These are phyloP conservation scores for Cyclotella cryptica DNA, from an alignment of 108 stramenopile genomes.

Conservation along the genomic window DNA sequence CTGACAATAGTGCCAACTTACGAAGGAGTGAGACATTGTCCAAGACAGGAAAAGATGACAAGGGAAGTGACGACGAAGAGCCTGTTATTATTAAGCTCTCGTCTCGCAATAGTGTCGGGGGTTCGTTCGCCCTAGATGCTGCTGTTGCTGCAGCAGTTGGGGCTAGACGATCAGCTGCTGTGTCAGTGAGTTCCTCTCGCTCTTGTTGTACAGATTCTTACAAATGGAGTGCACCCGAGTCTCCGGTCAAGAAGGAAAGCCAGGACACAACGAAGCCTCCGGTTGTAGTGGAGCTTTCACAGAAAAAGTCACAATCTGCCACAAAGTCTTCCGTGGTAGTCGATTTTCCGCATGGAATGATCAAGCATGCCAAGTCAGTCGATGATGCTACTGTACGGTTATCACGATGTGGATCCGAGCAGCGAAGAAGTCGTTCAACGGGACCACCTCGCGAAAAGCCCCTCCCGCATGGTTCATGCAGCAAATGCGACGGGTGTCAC, in stretches of 20 bases:
- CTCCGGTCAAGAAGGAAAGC: background rate
- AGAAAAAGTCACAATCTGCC: background rate
- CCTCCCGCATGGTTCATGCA: background rate
- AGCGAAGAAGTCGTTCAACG: constrained; percentile 6
- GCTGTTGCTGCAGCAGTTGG: constrained; percentile 18
- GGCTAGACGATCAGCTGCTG: background rate
- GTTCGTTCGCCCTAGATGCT: constrained; percentile 12
- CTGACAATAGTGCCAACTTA: background rate
- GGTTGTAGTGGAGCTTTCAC: background rate
- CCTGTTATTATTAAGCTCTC: constrained; percentile 19
- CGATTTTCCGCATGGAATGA: background rate
- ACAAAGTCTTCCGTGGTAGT: background rate
- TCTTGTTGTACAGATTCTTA: background rate
- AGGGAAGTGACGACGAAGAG: background rate
- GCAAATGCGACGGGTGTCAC: constrained; percentile 24
- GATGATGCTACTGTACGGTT: constrained; percentile 1
- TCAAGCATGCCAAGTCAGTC: constrained; percentile 5
- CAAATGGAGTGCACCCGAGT: background rate
- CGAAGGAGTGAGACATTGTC: background rate
- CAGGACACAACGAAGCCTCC: background rate
- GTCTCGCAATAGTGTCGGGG: background rate
- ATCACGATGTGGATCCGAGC: background rate
- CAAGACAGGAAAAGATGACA: background rate
- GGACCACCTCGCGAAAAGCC: background rate
- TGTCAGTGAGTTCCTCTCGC: constrained; percentile 1